Percentiles rank a stretch among this genome's conserved stretches.
These are phyloP conservation scores for Cercospora janseana DNA, from an alignment of 2,329 filamentous ascomycete genomes.

Conservation along the genomic window DNA sequence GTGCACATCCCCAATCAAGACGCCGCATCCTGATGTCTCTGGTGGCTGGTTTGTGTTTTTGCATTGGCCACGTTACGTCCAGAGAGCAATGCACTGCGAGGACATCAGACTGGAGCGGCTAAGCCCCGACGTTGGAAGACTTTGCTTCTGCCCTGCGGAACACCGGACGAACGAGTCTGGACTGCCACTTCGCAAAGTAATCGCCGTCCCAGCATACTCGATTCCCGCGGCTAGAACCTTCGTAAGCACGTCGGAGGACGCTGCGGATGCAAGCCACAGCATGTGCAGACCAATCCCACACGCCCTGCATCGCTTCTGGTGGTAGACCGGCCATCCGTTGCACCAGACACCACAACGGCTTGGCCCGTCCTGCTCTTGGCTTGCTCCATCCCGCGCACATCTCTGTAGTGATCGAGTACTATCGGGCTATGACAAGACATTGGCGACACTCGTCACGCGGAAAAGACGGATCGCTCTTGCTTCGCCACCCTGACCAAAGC, in stretches of 20 bases:
- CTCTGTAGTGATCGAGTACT: not conserved
- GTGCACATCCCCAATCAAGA: not conserved
- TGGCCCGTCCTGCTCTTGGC: not conserved
- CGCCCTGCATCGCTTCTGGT: too few relatives aligned
- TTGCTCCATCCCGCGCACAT: not conserved
- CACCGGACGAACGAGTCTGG: too few relatives aligned
- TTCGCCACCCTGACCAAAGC: not conserved
- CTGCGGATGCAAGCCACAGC: not conserved
- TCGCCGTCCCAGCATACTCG: not conserved
- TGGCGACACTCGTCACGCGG: not conserved
- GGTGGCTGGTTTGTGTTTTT: too few relatives aligned
- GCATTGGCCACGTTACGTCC: too few relatives aligned
- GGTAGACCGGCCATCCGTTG: not conserved
- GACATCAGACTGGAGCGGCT: too few relatives aligned
- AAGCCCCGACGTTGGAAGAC: too few relatives aligned
- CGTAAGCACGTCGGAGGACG: too few relatives aligned
- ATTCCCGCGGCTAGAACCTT: too few relatives aligned
- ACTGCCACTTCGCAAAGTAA: not conserved
- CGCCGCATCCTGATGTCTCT: not conserved
- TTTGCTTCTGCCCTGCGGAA: too few relatives aligned
- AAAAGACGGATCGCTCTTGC: not conserved
- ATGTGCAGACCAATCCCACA: too few relatives aligned
- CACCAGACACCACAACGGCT: not conserved
- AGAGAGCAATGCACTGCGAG: too few relatives aligned
- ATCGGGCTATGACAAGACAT: slow-evolving; percentile 5